Percentiles rank a stretch among this genome's conserved stretches.
These are phyloP conservation scores for Aspergillus transmontanensis DNA, from an alignment of 2,329 filamentous ascomycete genomes.

Conservation along the genomic window DNA sequence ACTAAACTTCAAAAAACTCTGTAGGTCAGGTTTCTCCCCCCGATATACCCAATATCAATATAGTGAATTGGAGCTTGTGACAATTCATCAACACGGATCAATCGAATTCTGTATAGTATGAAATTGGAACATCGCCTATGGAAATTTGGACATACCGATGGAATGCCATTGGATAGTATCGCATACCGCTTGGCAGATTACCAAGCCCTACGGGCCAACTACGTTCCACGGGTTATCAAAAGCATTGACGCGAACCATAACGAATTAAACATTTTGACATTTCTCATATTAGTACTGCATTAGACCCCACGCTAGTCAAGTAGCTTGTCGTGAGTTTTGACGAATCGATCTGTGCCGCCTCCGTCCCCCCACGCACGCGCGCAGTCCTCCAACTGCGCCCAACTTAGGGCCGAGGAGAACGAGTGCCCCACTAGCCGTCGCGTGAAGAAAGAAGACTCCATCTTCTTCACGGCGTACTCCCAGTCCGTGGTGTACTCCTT, in stretches of 20 bases:
- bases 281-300: no score
- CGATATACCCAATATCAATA: no score
- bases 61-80: no score
- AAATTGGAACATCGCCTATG: no score
- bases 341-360: not conserved
- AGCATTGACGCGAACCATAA: not conserved
- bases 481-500: constrained; percentile 17
- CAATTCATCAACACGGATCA: no score
- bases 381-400: not conserved
- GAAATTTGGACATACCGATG: no score
- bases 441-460: constrained; percentile 11
- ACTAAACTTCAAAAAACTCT: no score
- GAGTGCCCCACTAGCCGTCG: not conserved
- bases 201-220: not conserved
- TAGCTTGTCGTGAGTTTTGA: not conserved
- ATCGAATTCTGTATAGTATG: no score
- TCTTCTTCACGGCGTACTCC: constrained; percentile 15
- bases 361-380: not conserved
- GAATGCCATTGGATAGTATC: no score
- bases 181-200: not conserved
- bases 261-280: not conserved
- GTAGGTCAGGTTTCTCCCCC: no score
- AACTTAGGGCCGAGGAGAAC: not conserved
- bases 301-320: not conserved
- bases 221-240: not conserved